Base-by-base conservation (phyloP, 2,329 filamentous ascomycete species). In the Arthrinium puccinioides region DNA sequence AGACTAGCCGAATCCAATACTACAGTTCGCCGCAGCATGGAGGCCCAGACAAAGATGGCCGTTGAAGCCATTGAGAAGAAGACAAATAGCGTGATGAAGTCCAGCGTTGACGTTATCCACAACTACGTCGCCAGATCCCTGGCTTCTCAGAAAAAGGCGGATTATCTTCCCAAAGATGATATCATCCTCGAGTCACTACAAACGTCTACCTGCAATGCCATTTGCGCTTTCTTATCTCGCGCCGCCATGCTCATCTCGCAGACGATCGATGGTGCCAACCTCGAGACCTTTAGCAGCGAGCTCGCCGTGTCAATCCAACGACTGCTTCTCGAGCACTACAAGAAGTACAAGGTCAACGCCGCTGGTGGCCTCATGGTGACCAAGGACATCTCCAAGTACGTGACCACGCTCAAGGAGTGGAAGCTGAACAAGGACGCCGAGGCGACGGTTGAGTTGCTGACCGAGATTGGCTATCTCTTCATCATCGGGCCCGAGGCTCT, bases 351-450 rank as follows among this genome's bases (percentile, higher is more conserved):
- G 43, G 87, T 98, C 47, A 95, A 88, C 49, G 87, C 89, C 27
- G 89, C 90, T 0, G 92, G 92, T 43, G 92, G 88, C 3, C 76
- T 98, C 32, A 92, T 96, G 76, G 87, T 97, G 19, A 90, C 84
- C 24, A 94, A 97, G 64, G 92, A 98, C 57, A 89, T 97, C 59
- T 87, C 87, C 24, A 88, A 87, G 56, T 98, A 98, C 60, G 84
- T 86, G 8, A 83, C 89, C 43, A 78, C 94, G 9, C 72, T 98
- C 46, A 80, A 86, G 44, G 80, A 80, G 23, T 97, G 88, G 87
- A 76, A 84, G 20, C 69, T 89, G 27, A 72, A 75, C 37, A 81
- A 80, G 50, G 78, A 84, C 27, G 77, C 80, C 33, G 74, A 76
- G 48, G 72, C 72, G 18, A 76, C 78, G 37, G 76, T 96, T 47